Base-by-base conservation (phyloP, 2,329 filamentous ascomycete species). In the Venturia carpophila region DNA sequence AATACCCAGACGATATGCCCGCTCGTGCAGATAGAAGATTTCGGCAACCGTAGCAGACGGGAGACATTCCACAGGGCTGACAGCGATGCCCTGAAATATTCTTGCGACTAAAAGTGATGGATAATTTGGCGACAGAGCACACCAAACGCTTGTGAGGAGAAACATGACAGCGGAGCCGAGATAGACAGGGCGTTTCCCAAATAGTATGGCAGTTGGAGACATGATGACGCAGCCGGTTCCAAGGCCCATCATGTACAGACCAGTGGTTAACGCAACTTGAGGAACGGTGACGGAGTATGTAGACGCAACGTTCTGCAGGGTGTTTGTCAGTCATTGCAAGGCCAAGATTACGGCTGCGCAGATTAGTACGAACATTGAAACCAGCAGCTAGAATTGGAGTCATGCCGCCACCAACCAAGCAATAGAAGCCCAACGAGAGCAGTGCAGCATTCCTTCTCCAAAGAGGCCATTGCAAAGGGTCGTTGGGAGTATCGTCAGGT, bases 11-110 rank as follows among this genome's bases (percentile, higher is more conserved):
- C 93, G 88, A 73, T 92, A 97, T 0, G 93, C 93, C 67, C 93
- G 84, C 77, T 97, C 93, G 71, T 97, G 93, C 24, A 97, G 80
- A 72, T 96, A 97, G 79, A 92, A 97, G 67, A 97, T 97, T 75
- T 97, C 93, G 3, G 92, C 92, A 71, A 97, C 93, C 0, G 92
- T 96, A 19, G 93, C 92, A 5, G 91, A 96, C 0, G 93, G 93
- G 39, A 97, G 82, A 71, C 92, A 96, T 75, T 97, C 93, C 10
- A 96, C 91, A 0, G 92, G 91, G 69, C 90, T 94, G 61, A 97
- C 87, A 0, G 92, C 88, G 11, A 97, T 80, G 3, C 93, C 94
- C 75, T 95, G 91, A 67, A 97, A 88, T 60, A 97, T 86, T 64
- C 93, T 84, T 34, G 91, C 93, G 10, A 92, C 75, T 6, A 96